These are phyloP conservation scores for Rostrohypoxylon terebratum DNA, from an alignment of 495 filamentous ascomycete genomes.

Conservation along the genomic window DNA sequence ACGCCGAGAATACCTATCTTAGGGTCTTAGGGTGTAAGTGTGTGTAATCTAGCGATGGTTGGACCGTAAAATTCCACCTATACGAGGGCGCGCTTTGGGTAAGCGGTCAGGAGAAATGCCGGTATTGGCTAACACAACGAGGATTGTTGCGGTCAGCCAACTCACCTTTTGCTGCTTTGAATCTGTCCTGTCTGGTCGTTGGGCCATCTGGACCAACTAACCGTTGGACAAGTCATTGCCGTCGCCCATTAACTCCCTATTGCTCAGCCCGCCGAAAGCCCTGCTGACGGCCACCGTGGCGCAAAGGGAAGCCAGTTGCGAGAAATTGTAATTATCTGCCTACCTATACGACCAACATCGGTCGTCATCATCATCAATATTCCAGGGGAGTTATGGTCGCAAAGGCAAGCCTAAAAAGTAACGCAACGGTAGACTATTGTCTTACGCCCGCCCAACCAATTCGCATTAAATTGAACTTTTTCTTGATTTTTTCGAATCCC, in stretches of 20 bases:
- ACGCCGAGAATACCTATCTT: slow-evolving; percentile 35
- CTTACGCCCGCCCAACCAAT: slow-evolving; percentile 3
- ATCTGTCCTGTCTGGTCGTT: neutral
- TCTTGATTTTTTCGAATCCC: slow-evolving; percentile 27
- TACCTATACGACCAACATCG: slow-evolving; percentile 16
- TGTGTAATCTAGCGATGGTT: slow-evolving; percentile 23
- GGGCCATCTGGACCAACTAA: slow-evolving; percentile 26
- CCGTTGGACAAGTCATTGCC: slow-evolving; percentile 21
- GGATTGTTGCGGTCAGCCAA: slow-evolving; percentile 48
- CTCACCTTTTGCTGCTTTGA: slow-evolving; percentile 31
- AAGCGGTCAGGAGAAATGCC: slow-evolving; percentile 48
- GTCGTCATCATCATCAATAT: slow-evolving; percentile 31
- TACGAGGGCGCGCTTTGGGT: slow-evolving; percentile 41
- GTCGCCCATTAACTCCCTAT: slow-evolving; percentile 6
- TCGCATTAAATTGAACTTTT: slow-evolving; percentile 16
- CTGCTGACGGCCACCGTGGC: slow-evolving; percentile 43
- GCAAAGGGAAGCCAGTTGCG: slow-evolving; percentile 43
- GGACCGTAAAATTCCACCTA: slow-evolving; percentile 33
- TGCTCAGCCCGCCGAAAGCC: slow-evolving; percentile 32
- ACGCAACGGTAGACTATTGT: slow-evolving; percentile 30
- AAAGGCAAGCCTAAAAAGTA: slow-evolving; percentile 16
- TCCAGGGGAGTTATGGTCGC: slow-evolving; percentile 1
- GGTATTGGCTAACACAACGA: slow-evolving; percentile 48
- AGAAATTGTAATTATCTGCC: slow-evolving; percentile 25
- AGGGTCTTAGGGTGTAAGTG: neutral